phyloP scores from a whole-genome alignment of 306 rosid genomes.

The Rosa chinensis region DNA sequence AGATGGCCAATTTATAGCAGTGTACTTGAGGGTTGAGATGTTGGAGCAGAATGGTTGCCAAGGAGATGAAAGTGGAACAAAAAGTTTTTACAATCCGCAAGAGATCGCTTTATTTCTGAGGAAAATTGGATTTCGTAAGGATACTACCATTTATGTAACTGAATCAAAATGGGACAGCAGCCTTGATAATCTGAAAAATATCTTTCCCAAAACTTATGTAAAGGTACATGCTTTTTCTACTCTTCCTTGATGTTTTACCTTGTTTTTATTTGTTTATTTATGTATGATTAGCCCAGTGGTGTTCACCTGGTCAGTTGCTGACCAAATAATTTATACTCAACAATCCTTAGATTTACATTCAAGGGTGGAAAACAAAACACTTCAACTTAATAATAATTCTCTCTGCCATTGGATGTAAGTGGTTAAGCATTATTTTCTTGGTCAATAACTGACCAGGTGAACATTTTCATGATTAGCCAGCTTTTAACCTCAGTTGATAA shows the following conservation, averaged over 20 bases:
- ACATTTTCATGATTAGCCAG: neutral
- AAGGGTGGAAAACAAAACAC: no score
- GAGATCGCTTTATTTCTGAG: conserved; percentile 78
- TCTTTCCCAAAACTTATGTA: conserved; percentile 84
- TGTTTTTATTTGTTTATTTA: neutral
- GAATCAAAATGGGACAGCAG: conserved; percentile 87
- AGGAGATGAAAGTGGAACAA: conserved; percentile 58
- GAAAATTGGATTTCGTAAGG: conserved; percentile 78
- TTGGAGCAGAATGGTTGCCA: conserved; percentile 78
- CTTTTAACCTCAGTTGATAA: neutral
- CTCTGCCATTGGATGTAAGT: no score
- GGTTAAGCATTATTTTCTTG: no score
- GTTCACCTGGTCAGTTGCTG: no score
- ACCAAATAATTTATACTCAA: no score
- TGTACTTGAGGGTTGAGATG: conserved; percentile 86
- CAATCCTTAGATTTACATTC: no score
- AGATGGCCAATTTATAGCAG: conserved; percentile 74
- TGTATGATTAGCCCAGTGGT: neutral
- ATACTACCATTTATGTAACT: conserved; percentile 85
- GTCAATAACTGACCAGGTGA: no score
- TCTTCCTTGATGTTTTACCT: neutral
- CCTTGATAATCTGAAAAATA: conserved; percentile 84
- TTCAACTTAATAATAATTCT: no score
- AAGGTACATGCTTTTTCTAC: conserved; percentile 55
- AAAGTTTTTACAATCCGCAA: conserved; percentile 76